These are phyloP conservation scores for Ehretia macrophylla DNA, from an alignment of 257 asterid species.

Conservation along the genomic window DNA sequence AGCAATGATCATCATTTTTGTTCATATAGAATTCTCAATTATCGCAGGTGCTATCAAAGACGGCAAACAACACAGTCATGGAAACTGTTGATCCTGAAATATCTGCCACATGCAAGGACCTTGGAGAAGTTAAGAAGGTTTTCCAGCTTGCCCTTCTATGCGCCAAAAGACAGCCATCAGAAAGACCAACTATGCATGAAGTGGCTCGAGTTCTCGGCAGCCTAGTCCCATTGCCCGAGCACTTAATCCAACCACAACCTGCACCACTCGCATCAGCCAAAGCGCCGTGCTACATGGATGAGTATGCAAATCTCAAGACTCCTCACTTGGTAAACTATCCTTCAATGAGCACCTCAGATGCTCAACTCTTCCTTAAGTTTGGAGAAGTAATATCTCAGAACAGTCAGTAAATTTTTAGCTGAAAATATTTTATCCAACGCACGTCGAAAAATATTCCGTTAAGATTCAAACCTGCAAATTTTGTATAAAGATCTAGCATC, in stretches of 20 bases:
- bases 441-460: not conserved
- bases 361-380: conserved; percentile 75
- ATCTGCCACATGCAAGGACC: conserved; percentile 69
- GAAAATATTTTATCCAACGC: not conserved
- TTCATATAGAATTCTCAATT: not conserved
- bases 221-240: conserved; percentile 33
- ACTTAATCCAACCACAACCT: conserved; percentile 4
- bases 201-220: conserved; percentile 74
- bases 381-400: conserved; percentile 78
- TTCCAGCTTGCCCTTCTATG: conserved; percentile 92
- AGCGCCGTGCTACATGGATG: conserved; percentile 69
- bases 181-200: conserved; percentile 91
- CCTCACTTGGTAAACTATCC: conserved; percentile 85
- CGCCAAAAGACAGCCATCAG: conserved; percentile 75
- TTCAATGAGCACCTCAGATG: conserved; percentile 84
- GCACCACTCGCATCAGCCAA: conserved; percentile 38
- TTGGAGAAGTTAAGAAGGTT: conserved; percentile 82
- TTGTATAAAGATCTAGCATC: conserved; percentile 16
- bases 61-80: conserved; percentile 83
- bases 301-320: conserved; percentile 79
- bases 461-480: conserved; percentile 1
- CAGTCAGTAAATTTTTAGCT: conserved; percentile 29
- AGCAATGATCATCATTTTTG: too few species aligned
- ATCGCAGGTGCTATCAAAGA: conserved; percentile 62
- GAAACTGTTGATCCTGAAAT: conserved; percentile 80